Conservation (phyloP, 2,329 filamentous ascomycete species). For the Colletotrichum higginsianum region DNA sequence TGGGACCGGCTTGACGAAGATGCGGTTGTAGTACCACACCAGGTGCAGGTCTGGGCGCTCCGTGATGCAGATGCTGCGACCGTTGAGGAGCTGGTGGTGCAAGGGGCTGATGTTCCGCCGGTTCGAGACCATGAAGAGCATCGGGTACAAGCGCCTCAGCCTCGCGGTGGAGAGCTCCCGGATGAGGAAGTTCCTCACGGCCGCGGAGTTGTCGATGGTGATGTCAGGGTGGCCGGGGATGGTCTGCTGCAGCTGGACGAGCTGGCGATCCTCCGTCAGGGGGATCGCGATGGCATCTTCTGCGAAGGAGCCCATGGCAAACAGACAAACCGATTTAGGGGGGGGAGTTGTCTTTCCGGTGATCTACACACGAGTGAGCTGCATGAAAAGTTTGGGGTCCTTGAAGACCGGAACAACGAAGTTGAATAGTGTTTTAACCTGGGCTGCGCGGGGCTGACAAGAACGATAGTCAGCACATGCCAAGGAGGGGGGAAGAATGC, state of each 20-base stretch:
- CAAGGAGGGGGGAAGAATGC: no score
- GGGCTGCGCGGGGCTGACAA: no score
- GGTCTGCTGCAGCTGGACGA: background rate
- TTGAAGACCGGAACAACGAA: no score
- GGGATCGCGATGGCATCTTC: background rate
- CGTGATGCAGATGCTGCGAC: constrained; percentile 55
- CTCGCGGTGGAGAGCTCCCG: background rate
- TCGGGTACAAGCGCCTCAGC: background rate
- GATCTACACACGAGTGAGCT: background rate
- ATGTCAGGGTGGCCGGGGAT: background rate
- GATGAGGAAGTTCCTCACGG: background rate
- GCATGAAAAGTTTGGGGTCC: no score
- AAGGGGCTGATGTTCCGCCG: constrained; percentile 50
- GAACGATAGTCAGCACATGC: no score
- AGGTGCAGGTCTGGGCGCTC: constrained; percentile 59
- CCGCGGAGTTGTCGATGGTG: background rate
- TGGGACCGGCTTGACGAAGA: constrained; percentile 61
- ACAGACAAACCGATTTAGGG: background rate
- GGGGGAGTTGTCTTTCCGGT: background rate
- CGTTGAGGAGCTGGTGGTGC: constrained; percentile 56
- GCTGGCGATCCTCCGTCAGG: background rate
- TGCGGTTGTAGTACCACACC: constrained; percentile 56
- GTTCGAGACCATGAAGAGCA: constrained; percentile 1
- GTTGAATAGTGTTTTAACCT: no score
- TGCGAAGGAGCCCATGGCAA: background rate